Base-by-base conservation (phyloP, 2,329 filamentous ascomycete genomes). In the Dryadomyces quercus-mongolicae region DNA sequence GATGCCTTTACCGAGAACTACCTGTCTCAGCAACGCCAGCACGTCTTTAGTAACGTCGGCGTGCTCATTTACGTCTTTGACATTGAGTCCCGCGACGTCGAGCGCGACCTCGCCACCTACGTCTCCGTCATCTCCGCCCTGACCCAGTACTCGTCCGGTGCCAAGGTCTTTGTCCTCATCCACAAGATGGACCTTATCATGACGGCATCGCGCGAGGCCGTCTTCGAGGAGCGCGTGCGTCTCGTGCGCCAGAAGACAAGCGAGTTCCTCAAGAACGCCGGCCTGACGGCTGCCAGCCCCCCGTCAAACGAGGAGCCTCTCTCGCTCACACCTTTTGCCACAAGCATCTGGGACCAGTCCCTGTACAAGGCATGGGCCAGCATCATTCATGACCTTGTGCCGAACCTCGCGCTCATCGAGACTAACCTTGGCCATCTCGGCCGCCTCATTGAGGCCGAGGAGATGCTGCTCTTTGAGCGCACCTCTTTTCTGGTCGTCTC, bases 41-140 rank as follows among this genome's bases (percentile, higher is more conserved):
- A 97, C 71, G 92, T 98, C 69, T 98, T 98, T 73, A 89, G 85
- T 65, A 92, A 93, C 67, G 93, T 96, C 58, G 92, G 91, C 51
- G 93, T 97, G 52, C 81, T 98, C 56, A 97, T 98, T 70, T 98
- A 98, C 74, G 93, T 98, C 68, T 98, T 98, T 71, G 93, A 98
- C 68, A 94, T 97, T 61, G 93, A 97, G 68, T 95, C 88, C 18
- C 86, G 90, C 66, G 93, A 97, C 68, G 89, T 95, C 63, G 88
- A 93, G 58, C 86, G 89, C 62, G 93, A 98, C 67, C 81, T 97
- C 52, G 83, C 92, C 55, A 95, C 90, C 56, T 98, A 97, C 74
- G 83, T 85, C 52, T 86, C 88, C 60, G 93, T 97, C 67, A 88
- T 97, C 62, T 82, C 85, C 51, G 93, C 93, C 0, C 77, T 98